Base-by-base conservation (phyloP, 176 grass and related monocot species). In the Musa troglodytarum region DNA sequence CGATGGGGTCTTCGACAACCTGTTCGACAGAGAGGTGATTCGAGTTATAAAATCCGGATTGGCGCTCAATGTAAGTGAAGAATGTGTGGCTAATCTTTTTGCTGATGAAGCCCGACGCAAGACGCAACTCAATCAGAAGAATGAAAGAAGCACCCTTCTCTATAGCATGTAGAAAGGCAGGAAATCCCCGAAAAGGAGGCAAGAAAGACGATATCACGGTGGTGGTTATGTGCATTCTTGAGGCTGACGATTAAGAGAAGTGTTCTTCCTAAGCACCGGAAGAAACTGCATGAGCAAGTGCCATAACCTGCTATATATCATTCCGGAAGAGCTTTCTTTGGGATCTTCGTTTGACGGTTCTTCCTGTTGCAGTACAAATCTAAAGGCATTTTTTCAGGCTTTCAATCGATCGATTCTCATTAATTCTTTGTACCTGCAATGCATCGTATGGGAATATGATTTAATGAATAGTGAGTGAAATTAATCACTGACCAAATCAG, bases 1-100 rank as follows among this genome's bases (percentile, higher is more conserved):
- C 0, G 86, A 87, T 50, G 86, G 86, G 8, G 26, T 84, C 3
- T 83, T 87, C 11, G 86, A 87, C 74, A 87, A 87, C 26, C 52
- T 87, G 74, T 63, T 57, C 0, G 78, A 84, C 26, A 14, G 2
- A 1, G 70, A 77, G 68, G 14, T 87, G 5, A 72, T 64, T 8
- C 52, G 10, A 12, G 34, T 80, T 10, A 81, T 77, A 43, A 23
- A 28, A 53, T 53, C 71, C 21, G 58, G 77, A 28, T 61, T 10
- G 29, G 43, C 19, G 11, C 52, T 87, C 1, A 72, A 61, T 1
- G 52, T 73, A 43, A 53, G 77, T 53, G 52, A 81, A 0, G 1
- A 51, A 21, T 49, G 78, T 23, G 23, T 83, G 29, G 77, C 81
- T 0, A 67, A 76, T 11, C 14, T 74, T 24, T 9, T 87, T 1